Base-by-base conservation (phyloP, 2,329 filamentous ascomycete genomes). In the Fusarium luffae region DNA sequence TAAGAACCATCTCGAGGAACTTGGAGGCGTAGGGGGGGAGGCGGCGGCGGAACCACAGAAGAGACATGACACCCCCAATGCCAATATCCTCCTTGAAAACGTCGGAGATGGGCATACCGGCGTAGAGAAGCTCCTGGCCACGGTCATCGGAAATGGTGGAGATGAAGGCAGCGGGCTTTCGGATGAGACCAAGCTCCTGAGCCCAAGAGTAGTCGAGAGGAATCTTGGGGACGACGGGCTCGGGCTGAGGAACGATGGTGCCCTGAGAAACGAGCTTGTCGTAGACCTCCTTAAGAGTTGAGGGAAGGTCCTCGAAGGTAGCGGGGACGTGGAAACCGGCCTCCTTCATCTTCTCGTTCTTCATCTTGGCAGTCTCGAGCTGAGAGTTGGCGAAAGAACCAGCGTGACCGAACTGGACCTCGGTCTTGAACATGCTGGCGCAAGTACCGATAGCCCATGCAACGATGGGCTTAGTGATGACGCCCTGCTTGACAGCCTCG, bases 1-100 rank as follows among this genome's bases (percentile, higher is more conserved):
- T 99, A 82, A 99, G 95, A 74, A 99, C 96, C 96, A 99, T 99
- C 88, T 99, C 96, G 76, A 99, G 86, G 89, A 99, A 99, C 86
- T 97, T 97, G 88, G 93, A 97, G 79, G 96, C 96, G 82, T 98
- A 98, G 79, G 92, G 86, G 70, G 96, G 96, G 69, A 99, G 92
- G 80, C 96, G 93, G 83, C 96, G 94, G 79, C 96, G 95, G 94
- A 99, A 99, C 96, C 96, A 99, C 76, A 99, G 88, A 62, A 99
- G 90, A 66, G 96, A 98, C 96, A 99, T 99, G 85, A 99, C 96
- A 92, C 96, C 96, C 82, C 96, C 96, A 77, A 99, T 98, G 77
- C 96, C 96, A 77, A 99, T 98, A 77, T 98, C 94, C 87, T 99
- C 96, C 82, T 85, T 93, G 92, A 99, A 99, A 72, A 99, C 96